A percentile compares a stretch with the other conserved stretches of the same genome.
Conservation (phyloP, 2,329 filamentous ascomycete genomes). For the Nemania diffusa region DNA sequence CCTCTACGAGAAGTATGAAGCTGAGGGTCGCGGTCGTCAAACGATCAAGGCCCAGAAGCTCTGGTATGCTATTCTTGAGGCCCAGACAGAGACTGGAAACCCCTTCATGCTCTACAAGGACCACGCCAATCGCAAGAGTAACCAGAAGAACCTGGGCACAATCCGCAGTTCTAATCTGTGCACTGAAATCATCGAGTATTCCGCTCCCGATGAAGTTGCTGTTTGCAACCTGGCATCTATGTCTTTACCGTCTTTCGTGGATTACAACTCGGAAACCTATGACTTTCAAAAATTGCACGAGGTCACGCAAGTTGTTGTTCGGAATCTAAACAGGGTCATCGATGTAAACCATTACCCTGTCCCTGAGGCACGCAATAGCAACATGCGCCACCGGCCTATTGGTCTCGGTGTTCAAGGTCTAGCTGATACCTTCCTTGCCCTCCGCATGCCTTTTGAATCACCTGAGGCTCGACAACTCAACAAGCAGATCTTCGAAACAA, state of each 20-base stretch:
- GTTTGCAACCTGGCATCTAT: conserved; percentile 98
- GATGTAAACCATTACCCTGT: conserved; percentile 99
- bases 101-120: conserved; percentile 99
- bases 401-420: conserved; percentile 97
- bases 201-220: conserved; percentile 94
- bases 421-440: conserved; percentile 95
- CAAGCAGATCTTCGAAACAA: conserved; percentile 99
- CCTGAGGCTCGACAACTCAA: conserved; percentile 93
- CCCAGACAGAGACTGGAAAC: conserved; percentile 98
- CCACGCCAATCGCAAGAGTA: conserved; percentile 97
- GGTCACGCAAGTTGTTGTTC: conserved; percentile 89
- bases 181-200: conserved; percentile 99
- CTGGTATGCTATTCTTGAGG: conserved; percentile 98
- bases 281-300: conserved; percentile 98
- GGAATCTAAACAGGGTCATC: conserved; percentile 98
- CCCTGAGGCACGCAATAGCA: conserved; percentile 90
- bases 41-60: conserved; percentile 98
- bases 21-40: conserved; percentile 85
- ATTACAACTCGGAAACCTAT: conserved; percentile 84
- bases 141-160: conserved; percentile 99
- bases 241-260: conserved; percentile 89
- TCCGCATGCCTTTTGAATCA: conserved; percentile 97
- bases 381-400: conserved; percentile 95
- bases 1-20: conserved; percentile 93
- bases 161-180: conserved; percentile 99